Base-by-base conservation (phyloP, 2,329 filamentous ascomycete genomes). In the Colletotrichum sp. region DNA sequence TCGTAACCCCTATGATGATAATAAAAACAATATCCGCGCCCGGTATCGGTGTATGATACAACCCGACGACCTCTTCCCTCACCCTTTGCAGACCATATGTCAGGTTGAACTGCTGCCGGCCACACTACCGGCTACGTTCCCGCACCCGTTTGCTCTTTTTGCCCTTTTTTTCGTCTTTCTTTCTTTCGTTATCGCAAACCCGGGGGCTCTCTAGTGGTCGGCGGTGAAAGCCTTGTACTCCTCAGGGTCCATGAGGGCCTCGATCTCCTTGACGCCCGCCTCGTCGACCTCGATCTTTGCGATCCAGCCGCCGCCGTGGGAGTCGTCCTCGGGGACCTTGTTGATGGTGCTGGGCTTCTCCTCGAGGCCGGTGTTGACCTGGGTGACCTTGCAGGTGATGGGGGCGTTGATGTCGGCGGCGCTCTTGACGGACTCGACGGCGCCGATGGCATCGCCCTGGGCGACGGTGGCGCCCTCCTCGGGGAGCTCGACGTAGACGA, bases 371-470 rank as follows among this genome's bases (percentile, higher is more conserved):
- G 83, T 82, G 88, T 99, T 99, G 81, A 93, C 89, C 82, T 94
- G 91, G 49, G 92, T 90, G 77, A 99, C 92, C 80, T 88, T 94
- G 83, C 96, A 96, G 68, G 90, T 88, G 79, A 98, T 91, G 21
- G 97, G 97, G 16, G 95, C 93, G 88, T 98, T 94, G 89, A 99
- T 98, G 85, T 99, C 97, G 78, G 95, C 96, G n/a, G 97, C 97
- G 78, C 94, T 97, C 90, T 99, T 99, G 86, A 99, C 97, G 4
- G 96, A 98, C 89, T 99, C 97, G 81, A 99, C 96, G 76, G 96
- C 96, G 80, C 97, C 97, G 80, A 99, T 94, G 79, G 94, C 90
- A 83, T 99, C 96, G 81, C 96, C 96, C 73, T 93, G 91, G 75
- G 87, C 86, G 77, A 98, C 90, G 81, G 93, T 91, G 80, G 93